phyloP scores from a whole-genome alignment of 805 yeast species.

The Kuraishia hungarica region DNA sequence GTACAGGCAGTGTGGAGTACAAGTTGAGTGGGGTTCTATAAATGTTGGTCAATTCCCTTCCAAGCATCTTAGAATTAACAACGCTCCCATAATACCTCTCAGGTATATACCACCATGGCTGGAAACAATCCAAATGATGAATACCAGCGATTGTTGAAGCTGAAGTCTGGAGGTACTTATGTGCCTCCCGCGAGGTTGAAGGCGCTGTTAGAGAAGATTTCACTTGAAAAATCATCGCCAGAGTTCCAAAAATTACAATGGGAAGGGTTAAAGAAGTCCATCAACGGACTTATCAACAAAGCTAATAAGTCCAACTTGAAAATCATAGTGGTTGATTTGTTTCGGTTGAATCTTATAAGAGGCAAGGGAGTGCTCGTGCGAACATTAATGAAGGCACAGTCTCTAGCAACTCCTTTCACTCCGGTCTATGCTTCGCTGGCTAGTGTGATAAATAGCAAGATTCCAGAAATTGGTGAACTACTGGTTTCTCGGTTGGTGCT shows the following conservation, averaged over 20 bases:
- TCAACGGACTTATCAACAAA: slow-evolving; percentile 40
- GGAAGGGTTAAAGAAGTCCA: slow-evolving; percentile 38
- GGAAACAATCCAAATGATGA: slow-evolving; percentile 14
- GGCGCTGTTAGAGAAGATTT: slow-evolving; percentile 25
- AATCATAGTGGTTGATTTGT: slow-evolving; percentile 37
- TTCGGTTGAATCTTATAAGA: slow-evolving; percentile 47
- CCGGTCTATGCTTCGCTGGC: slow-evolving; percentile 49
- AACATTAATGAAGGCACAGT: slow-evolving; percentile 45
- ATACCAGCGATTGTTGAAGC: slow-evolving; percentile 25
- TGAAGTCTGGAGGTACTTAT: slow-evolving; percentile 37
- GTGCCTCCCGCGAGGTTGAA: slow-evolving; percentile 47
- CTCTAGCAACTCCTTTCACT: slow-evolving; percentile 29
- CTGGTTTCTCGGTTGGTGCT: slow-evolving; percentile 43
- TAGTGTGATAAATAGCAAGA: slow-evolving; percentile 52
- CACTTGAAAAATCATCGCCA: slow-evolving; percentile 12
- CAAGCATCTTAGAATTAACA: too few relatives aligned
- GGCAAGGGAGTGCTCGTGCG: slow-evolving; percentile 58
- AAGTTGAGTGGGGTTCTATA: neutral
- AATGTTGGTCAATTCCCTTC: neutral
- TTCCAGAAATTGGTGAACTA: slow-evolving; percentile 62
- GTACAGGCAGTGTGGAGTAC: neutral
- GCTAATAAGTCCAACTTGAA: slow-evolving; percentile 39
- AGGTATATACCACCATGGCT: neutral
- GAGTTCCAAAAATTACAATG: slow-evolving; percentile 48
- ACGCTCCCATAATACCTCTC: neutral